Conservation (phyloP, 805 yeast species). For the Kurtzmaniella fragi region DNA sequence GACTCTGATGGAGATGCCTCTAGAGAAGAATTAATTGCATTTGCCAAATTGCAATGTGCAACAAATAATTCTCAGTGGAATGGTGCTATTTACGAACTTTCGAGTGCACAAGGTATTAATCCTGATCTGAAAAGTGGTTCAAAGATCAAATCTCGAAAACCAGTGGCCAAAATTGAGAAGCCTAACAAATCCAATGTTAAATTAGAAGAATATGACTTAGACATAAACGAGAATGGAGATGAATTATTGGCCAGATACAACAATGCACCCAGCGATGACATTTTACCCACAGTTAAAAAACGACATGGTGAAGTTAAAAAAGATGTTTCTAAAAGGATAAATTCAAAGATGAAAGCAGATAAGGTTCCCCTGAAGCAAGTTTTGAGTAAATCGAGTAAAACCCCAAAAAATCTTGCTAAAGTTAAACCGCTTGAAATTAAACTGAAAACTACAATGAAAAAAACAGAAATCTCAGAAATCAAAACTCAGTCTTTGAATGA, state of each 20-base stretch:
- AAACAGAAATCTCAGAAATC: no score
- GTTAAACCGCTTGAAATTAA: no score
- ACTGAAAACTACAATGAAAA: no score
- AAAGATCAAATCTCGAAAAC: not conserved
- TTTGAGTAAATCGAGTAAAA: no score
- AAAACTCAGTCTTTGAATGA: no score
- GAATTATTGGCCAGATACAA: constrained; percentile 6
- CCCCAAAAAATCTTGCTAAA: no score
- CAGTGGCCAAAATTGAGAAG: not conserved
- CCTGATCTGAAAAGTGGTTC: not conserved
- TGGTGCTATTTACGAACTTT: constrained; percentile 11
- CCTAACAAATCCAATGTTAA: not conserved
- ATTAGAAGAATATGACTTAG: constrained; percentile 6
- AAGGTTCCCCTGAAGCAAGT: no score
- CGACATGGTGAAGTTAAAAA: no score
- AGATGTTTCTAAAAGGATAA: no score
- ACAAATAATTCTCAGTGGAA: constrained; percentile 21
- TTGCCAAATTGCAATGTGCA: constrained; percentile 25
- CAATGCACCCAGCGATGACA: no score
- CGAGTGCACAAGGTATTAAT: constrained; percentile 5
- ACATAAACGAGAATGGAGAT: constrained; percentile 8
- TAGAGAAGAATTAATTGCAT: constrained; percentile 13
- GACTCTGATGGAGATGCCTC: constrained; percentile 19
- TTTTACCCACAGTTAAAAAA: no score
- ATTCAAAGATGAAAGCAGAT: no score